These are phyloP conservation scores for Aureobasidium uvarum DNA, from an alignment of 2,329 filamentous ascomycete genomes.

Conservation along the genomic window DNA sequence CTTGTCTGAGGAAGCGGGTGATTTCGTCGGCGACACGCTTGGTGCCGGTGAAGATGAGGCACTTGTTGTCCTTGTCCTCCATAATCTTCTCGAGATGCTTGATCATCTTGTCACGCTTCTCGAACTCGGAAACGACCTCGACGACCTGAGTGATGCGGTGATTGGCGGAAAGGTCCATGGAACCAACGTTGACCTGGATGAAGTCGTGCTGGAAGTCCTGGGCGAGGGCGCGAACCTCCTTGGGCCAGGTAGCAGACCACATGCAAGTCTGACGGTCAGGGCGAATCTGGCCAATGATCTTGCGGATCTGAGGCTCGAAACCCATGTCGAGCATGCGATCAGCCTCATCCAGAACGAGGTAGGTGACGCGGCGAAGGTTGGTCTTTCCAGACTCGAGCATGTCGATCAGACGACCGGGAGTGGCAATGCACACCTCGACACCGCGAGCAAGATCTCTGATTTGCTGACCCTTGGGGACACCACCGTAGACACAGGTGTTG, in stretches of 20 bases:
- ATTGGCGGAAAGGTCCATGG: constrained; percentile 93
- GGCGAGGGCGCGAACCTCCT: constrained; percentile 92
- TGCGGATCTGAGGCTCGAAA: constrained; percentile 99
- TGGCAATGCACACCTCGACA: constrained; percentile 98
- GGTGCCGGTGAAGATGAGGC: constrained; percentile 82
- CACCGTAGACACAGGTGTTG: constrained; percentile 98
- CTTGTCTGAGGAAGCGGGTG: constrained; percentile 92
- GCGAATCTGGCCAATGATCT: constrained; percentile 96
- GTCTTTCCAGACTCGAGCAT: constrained; percentile 98
- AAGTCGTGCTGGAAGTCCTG: constrained; percentile 90
- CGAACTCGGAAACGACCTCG: constrained; percentile 91
- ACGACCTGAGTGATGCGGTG: constrained; percentile 97
- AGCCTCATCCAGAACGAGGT: constrained; percentile 96
- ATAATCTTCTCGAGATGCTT: constrained; percentile 98
- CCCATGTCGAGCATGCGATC: constrained; percentile 99
- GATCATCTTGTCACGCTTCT: constrained; percentile 97
- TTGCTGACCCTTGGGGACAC: constrained; percentile 96
- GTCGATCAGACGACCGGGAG: constrained; percentile 94
- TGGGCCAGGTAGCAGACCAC: constrained; percentile 99
- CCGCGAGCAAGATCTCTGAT: constrained; percentile 92
- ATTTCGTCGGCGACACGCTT: constrained; percentile 97
- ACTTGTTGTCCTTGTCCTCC: constrained; percentile 94
- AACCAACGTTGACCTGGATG: constrained; percentile 98
- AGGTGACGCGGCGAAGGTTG: constrained; percentile 95
- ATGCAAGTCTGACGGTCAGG: constrained; percentile 98